Base-by-base conservation (phyloP, 768 basidiomycete genomes). In the Pisolithus microcarpus region DNA sequence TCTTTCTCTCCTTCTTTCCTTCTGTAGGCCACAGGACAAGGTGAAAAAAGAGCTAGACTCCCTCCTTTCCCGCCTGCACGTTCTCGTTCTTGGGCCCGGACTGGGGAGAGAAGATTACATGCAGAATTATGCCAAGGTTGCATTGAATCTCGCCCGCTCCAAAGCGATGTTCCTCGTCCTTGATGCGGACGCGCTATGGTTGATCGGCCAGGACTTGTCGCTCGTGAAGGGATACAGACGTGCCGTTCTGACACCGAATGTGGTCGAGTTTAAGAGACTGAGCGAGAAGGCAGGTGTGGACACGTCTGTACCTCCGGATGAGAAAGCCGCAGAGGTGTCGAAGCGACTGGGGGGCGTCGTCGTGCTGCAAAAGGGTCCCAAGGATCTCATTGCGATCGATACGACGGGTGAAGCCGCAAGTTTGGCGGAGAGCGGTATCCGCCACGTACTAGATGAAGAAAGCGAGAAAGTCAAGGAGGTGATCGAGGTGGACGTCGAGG, bases 31-130 rank as follows among this genome's bases (percentile, higher is more conserved):
- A 1, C 58, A 70, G 0, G 73, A 76, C 16, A 61, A 67, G 46
- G 75, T 89, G 18, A 67, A 72, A 39, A 61, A 72, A 0, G 75
- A 78, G 47, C 70, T 92, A 28, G 67, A 82, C 23, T 81, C 80
- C 0, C 74, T 99, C 42, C 74, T 98, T 45, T 77, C 80, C 1
- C 85, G 96, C 7, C 78, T 99, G 7, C 96, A 99, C 67, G 91
- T 87, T 19, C 82, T 99, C 38, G 78, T 99, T 19, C 80, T 98
- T 28, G 96, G 96, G 0, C 96, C 96, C 0, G 96, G 96, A 5
- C 79, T 99, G 0, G 96, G 96, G 0, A 82, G 96, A 1, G 91
- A 92, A 60, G 68, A 76, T 3, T 88, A 91, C 70, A 99, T 97
- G 92, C 90, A 91, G 63, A 68, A 66, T 4, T 91, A 81, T 51